Conservation (phyloP, 2,329 filamentous ascomycete species). For the Fusarium coffeatum region DNA sequence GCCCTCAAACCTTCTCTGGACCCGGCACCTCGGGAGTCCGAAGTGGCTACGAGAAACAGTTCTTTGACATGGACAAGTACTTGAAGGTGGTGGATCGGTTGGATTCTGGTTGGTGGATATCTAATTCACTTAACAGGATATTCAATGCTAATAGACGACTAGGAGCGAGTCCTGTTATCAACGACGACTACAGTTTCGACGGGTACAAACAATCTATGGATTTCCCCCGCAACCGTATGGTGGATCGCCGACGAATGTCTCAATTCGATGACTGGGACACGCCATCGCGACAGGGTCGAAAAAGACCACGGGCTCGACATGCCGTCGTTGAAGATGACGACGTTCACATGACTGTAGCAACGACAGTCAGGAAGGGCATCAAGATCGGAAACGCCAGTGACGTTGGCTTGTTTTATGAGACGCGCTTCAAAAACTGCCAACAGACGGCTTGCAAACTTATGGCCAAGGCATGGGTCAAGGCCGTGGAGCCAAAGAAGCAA, state of each 20-base stretch:
- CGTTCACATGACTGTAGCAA: slow-evolving; percentile 53
- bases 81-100: slow-evolving; percentile 53
- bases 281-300: slow-evolving; percentile 47
- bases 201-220: slow-evolving; percentile 44
- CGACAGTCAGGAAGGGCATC: slow-evolving; percentile 57
- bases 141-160: slow-evolving; percentile 20
- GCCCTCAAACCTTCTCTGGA: slow-evolving; percentile 59
- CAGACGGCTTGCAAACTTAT: slow-evolving; percentile 79
- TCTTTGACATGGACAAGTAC: slow-evolving; percentile 61
- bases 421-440: slow-evolving; percentile 73
- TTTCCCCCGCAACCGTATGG: slow-evolving; percentile 43
- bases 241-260: slow-evolving; percentile 50
- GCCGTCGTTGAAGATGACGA: slow-evolving; percentile 56
- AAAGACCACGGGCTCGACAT: slow-evolving; percentile 52
- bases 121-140: neutral
- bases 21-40: slow-evolving; percentile 53
- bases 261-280: slow-evolving; percentile 50
- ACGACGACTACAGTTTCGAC: slow-evolving; percentile 49
- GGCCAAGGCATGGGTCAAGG: slow-evolving; percentile 80
- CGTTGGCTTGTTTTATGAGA: slow-evolving; percentile 70
- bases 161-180: slow-evolving; percentile 52
- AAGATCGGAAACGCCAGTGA: slow-evolving; percentile 65
- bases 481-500: slow-evolving; percentile 81
- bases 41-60: slow-evolving; percentile 55
- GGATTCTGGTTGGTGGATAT: slow-evolving; percentile 53